phyloP scores from a whole-genome alignment of 202 grass and related monocot genomes.

The Musa balbisiana region DNA sequence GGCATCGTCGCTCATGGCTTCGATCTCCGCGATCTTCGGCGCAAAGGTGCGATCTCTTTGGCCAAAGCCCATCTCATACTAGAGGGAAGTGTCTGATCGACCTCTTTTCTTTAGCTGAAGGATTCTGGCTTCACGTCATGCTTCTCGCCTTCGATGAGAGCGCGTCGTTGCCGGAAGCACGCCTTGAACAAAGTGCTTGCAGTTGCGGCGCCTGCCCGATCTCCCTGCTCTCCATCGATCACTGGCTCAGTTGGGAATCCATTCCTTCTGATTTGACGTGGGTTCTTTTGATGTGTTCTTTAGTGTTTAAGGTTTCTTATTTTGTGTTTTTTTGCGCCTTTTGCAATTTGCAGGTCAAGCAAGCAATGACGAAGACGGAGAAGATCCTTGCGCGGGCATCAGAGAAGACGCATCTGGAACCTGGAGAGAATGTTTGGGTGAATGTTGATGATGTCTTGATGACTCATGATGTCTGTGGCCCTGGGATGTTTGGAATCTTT shows the following conservation, averaged over 20 bases:
- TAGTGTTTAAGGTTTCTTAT: not conserved
- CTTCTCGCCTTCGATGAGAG: constrained; percentile 27
- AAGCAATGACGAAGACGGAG: constrained; percentile 88
- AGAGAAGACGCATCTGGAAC: constrained; percentile 55
- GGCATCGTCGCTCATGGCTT: constrained; percentile 17
- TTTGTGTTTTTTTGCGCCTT: not conserved
- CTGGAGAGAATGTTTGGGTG: constrained; percentile 96
- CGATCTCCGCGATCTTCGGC: constrained; percentile 24
- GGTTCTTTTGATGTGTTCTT: not conserved
- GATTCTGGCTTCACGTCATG: constrained; percentile 32
- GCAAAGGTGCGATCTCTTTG: constrained; percentile 25
- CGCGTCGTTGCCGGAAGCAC: constrained; percentile 23
- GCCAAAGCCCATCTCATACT: not conserved
- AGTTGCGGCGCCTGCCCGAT: constrained; percentile 40
- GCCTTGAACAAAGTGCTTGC: constrained; percentile 35
- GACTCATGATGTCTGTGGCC: constrained; percentile 88
- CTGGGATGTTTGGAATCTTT: constrained; percentile 83
- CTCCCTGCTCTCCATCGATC: constrained; percentile 45
- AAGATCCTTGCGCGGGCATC: constrained; percentile 87
- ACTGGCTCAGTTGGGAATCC: constrained; percentile 59
- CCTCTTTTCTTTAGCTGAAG: constrained; percentile 33
- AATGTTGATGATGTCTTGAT: constrained; percentile 93
- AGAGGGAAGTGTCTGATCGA: not conserved
- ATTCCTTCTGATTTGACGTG: not conserved
- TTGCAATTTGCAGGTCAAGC: constrained; percentile 43